Percentiles rank a stretch among this genome's conserved stretches.
These are phyloP conservation scores for Pythium sukuiense DNA, from an alignment of 352 stramenopile species.

Conservation along the genomic window DNA sequence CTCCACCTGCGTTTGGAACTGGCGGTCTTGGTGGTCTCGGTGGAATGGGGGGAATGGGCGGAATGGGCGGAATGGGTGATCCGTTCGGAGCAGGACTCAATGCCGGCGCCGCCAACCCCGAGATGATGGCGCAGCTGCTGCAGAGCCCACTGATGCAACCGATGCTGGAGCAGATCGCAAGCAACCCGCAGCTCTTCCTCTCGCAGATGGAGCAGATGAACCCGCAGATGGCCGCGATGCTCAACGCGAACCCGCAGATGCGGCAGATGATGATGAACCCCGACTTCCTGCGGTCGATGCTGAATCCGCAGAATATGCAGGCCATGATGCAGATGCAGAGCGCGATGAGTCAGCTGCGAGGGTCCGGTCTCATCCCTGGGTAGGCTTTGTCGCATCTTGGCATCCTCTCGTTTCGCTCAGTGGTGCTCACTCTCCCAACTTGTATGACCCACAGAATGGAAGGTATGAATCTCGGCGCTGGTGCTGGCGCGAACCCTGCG, in stretches of 20 bases:
- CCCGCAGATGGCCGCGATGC: constrained; percentile 84
- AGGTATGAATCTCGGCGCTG: constrained; percentile 43
- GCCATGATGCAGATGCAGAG: constrained; percentile 91
- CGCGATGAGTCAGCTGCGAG: constrained; percentile 83
- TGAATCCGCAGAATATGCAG: constrained; percentile 91
- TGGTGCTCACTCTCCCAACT: constrained; percentile 1
- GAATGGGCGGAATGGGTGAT: background rate
- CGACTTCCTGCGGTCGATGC: constrained; percentile 79
- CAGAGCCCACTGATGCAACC: constrained; percentile 88
- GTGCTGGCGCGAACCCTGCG: constrained; percentile 18
- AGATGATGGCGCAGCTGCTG: constrained; percentile 84
- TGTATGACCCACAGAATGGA: constrained; percentile 38
- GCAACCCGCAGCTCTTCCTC: constrained; percentile 79
- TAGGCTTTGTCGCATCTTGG: constrained; percentile 24
- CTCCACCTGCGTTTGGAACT: constrained; percentile 11
- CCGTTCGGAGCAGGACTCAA: constrained; percentile 18
- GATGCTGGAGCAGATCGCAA: constrained; percentile 79
- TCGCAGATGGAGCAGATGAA: constrained; percentile 89
- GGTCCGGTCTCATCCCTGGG: constrained; percentile 66
- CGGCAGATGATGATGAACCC: constrained; percentile 90
- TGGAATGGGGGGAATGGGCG: constrained; percentile 9
- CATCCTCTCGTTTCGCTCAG: background rate
- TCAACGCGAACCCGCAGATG: constrained; percentile 88
- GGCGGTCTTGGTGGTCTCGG: constrained; percentile 29
- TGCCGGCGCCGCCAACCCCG: constrained; percentile 42